Percentiles rank a stretch among this genome's conserved stretches.
Evolutionary conservation across 352 stramenopile species (phyloP).

Genomic region (Phytophthora podocarpi): DNA sequence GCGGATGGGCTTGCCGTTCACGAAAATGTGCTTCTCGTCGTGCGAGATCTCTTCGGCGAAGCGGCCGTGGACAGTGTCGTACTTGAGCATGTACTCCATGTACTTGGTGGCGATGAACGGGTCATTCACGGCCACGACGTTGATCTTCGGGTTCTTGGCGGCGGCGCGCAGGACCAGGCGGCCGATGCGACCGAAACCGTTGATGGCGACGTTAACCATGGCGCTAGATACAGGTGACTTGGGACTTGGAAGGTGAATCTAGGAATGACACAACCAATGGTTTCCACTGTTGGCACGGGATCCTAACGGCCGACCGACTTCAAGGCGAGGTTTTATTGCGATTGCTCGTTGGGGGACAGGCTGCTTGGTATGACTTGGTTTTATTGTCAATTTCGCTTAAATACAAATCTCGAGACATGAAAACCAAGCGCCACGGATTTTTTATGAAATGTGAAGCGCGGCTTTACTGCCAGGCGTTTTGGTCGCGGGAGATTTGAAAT

Average conservation of each 20-base stretch:
- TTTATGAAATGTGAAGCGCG: conserved; percentile 9
- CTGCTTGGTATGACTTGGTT: neutral
- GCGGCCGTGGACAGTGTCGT: conserved; percentile 92
- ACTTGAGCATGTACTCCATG: conserved; percentile 94
- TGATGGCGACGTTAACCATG: conserved; percentile 97
- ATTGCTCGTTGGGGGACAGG: conserved; percentile 15
- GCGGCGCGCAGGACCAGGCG: conserved; percentile 95
- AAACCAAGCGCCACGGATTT: neutral
- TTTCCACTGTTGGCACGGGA: too few relatives aligned
- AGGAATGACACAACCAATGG: conserved; percentile 42
- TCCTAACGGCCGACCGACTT: conserved; percentile 1
- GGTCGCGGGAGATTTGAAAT: conserved; percentile 18
- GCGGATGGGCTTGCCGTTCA: conserved; percentile 93
- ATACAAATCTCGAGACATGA: conserved; percentile 12
- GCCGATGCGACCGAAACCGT: conserved; percentile 98
- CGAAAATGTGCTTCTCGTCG: conserved; percentile 83
- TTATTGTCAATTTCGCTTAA: too few relatives aligned
- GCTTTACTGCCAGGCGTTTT: conserved; percentile 23
- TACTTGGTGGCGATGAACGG: conserved; percentile 96
- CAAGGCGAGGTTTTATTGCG: conserved; percentile 23
- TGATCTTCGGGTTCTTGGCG: conserved; percentile 82
- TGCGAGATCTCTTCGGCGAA: conserved; percentile 86
- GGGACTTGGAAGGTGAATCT: conserved; percentile 44
- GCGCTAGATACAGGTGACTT: too few relatives aligned
- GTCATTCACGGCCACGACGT: conserved; percentile 94